Conservation (phyloP, 2,329 filamentous ascomycete genomes). For the Aspergillus sojae region DNA sequence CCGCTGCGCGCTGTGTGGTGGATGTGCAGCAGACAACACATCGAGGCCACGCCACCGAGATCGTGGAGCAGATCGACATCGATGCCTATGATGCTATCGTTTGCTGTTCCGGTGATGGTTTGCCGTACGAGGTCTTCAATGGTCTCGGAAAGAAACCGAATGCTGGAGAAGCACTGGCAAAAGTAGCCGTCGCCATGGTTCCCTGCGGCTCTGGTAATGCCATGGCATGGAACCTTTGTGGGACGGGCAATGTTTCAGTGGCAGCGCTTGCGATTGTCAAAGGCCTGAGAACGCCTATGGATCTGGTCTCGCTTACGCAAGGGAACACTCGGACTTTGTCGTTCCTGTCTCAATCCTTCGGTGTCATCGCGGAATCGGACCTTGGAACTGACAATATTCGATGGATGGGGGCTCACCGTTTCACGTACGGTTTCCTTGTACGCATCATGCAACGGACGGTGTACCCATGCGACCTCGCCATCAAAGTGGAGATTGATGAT, state of each 20-base stretch:
- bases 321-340: slow-evolving; percentile 73
- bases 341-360: slow-evolving; percentile 87
- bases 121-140: slow-evolving; percentile 94
- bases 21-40: slow-evolving; percentile 73
- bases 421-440: slow-evolving; percentile 80
- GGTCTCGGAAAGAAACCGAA: slow-evolving; percentile 78
- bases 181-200: slow-evolving; percentile 80
- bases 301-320: slow-evolving; percentile 86
- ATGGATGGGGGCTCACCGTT: slow-evolving; percentile 88
- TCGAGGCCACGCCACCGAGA: slow-evolving; percentile 75
- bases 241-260: slow-evolving; percentile 72
- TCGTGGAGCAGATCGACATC: slow-evolving; percentile 75
- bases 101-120: slow-evolving; percentile 87
- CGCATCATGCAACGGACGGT: slow-evolving; percentile 74
- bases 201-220: slow-evolving; percentile 95
- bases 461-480: slow-evolving; percentile 86
- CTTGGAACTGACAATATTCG: slow-evolving; percentile 86
- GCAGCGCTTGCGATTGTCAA: slow-evolving; percentile 87
- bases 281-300: slow-evolving; percentile 78
- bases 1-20: slow-evolving; percentile 75
- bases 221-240: slow-evolving; percentile 86
- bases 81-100: slow-evolving; percentile 82
- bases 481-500: slow-evolving; percentile 78
- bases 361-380: slow-evolving; percentile 87
- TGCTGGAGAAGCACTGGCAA: slow-evolving; percentile 71